Conservation (phyloP, 805 yeast species). For the Teunomyces barrocoloradensis region DNA sequence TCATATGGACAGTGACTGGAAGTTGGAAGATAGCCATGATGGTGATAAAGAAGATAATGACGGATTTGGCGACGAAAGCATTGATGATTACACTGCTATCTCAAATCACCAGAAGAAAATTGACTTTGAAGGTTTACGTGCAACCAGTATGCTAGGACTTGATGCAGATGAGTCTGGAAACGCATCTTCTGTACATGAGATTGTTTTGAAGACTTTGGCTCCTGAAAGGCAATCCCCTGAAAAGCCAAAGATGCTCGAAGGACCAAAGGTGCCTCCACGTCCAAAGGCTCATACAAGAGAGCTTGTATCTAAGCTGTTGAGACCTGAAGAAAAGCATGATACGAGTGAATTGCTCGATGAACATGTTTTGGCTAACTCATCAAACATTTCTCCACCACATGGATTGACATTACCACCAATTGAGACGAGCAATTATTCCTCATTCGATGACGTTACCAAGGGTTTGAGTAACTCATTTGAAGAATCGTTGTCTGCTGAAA, state of each 20-base stretch:
- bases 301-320: neutral
- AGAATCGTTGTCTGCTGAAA: slow-evolving; percentile 41
- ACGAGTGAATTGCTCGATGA: slow-evolving; percentile 3
- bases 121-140: slow-evolving; percentile 12
- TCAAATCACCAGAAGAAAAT: slow-evolving; percentile 3
- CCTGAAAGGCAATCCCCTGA: slow-evolving; percentile 13
- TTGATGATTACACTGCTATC: neutral
- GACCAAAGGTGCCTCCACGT: neutral
- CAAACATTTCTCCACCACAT: slow-evolving; percentile 37
- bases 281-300: neutral
- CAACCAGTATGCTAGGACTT: slow-evolving; percentile 3
- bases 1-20: slow-evolving; percentile 37
- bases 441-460: slow-evolving; percentile 40
- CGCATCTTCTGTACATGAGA: slow-evolving; percentile 14
- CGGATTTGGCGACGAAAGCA: slow-evolving; percentile 20
- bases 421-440: slow-evolving; percentile 39
- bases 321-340: neutral
- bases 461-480: slow-evolving; percentile 29
- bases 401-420: slow-evolving; percentile 33
- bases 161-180: slow-evolving; percentile 2
- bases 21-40: slow-evolving; percentile 37
- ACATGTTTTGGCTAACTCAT: slow-evolving; percentile 40
- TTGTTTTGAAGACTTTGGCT: slow-evolving; percentile 14
- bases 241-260: neutral
- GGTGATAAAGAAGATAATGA: slow-evolving; percentile 40